Base-by-base conservation (phyloP, 805 yeast species). In the Blastobotrys terrestris region DNA sequence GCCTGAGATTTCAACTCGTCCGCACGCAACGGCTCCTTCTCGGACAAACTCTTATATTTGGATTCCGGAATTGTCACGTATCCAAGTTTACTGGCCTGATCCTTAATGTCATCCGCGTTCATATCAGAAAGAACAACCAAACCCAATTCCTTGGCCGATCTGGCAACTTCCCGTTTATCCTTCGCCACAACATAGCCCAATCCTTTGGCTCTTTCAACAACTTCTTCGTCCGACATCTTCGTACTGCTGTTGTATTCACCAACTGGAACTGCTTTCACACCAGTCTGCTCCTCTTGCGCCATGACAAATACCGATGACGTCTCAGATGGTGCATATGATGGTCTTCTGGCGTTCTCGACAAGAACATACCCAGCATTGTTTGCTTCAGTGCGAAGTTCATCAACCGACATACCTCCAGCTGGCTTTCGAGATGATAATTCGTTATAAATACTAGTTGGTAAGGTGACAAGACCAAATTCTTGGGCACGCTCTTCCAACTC, bases 221-320 rank as follows among this genome's bases (percentile, higher is more conserved):
- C 35, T 26, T 26, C 35, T 26, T 26, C 35, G 11, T 26, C 35
- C 35, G 35, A 26, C 35, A 26, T 26, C 11, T 26, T 26, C 8
- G 35, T 26, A 26, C 11, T 5, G 82, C 83, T 63, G 78, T 75
- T 0, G 90, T 84, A 52, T 81, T 71, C 54, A 66, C 58, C 20
- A 71, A 73, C 74, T 1, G 92, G 87, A 42, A 86, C 72, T 49
- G 80, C 73, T 58, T 84, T 61, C 48, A 77, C 60, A 2, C 83
- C 84, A 49, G 71, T 63, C 13, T 68, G 61, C 49, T 68, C 72
- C 3, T 84, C 85, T 4, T 67, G 67, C 0, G 51, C 40, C 26
- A 40, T 31, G 21, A 35, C 19, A 20, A 44, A 44, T 8, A 44
- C 46, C 5, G 46, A 44, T 8, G 46, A 44, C 4, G 8, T 26